A percentile compares a stretch with the other conserved stretches of the same genome.
These are phyloP conservation scores for Taxillus chinensis DNA, from an alignment of 164 flowering plant species.

Conservation along the genomic window DNA sequence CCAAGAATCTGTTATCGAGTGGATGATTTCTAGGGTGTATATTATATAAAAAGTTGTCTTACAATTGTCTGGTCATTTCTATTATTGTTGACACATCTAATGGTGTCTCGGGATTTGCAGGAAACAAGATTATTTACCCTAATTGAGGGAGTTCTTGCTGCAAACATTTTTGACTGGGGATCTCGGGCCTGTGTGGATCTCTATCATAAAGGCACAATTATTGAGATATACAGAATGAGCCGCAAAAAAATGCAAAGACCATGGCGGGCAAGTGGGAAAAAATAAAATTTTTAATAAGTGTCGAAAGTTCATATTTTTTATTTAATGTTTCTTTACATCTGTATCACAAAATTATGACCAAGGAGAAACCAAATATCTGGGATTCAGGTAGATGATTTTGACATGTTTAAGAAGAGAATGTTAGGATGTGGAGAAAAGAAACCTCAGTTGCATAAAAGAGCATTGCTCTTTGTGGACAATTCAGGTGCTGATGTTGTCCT, in stretches of 20 bases:
- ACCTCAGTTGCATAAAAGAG: conserved; percentile 64
- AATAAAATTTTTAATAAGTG: background rate
- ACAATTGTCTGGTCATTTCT: background rate
- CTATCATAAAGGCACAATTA: conserved; percentile 91
- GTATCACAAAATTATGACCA: background rate
- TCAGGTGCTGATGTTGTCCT: conserved; percentile 93
- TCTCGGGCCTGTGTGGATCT: conserved; percentile 99
- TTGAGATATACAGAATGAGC: conserved; percentile 97
- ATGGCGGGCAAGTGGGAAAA: conserved; percentile 63
- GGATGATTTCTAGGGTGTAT: background rate
- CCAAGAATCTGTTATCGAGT: no score
- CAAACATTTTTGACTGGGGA: conserved; percentile 99
- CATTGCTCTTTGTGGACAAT: conserved; percentile 95
- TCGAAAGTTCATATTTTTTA: background rate
- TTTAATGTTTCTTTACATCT: background rate
- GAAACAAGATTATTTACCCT: conserved; percentile 73
- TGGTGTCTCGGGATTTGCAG: conserved; percentile 24
- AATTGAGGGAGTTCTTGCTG: conserved; percentile 98
- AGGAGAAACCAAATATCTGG: background rate
- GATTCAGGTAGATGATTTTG: conserved; percentile 91
- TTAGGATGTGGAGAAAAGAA: conserved; percentile 61
- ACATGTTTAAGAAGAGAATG: conserved; percentile 72
- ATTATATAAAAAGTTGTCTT: background rate
- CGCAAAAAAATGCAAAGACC: conserved; percentile 97
- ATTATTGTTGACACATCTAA: no score